Base-by-base conservation (phyloP, 495 filamentous ascomycete species). In the Friedmanniomyces endolithicus region DNA sequence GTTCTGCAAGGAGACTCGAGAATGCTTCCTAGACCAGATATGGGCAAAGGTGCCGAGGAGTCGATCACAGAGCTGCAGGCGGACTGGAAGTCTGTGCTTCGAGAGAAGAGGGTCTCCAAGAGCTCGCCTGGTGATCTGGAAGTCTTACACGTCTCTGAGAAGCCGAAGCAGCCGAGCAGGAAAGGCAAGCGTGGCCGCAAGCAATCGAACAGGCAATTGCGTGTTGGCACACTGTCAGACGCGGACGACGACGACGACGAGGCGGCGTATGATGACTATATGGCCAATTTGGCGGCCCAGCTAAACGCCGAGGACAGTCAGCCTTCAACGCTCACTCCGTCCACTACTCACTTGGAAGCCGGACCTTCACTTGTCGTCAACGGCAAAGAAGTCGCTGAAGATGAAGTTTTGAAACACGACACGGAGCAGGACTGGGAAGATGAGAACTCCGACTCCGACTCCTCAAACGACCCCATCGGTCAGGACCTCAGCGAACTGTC, bases 221-320 rank as follows among this genome's bases (percentile, higher is more conserved):
- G 57, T 8, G 31, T 65, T 16, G 45, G 52, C 20, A 52, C 65
- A 31, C 50, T 56, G 2, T 40, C 50, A 24, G 45, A 51, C 7
- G 53, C 55, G 17, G 60, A 58, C 47, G 54, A 60, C 14, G 65
- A 65, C n/a, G 53, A 55, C n/a, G 56, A 65, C 29, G 57, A 63
- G 12, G 49, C 58, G 12, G 58, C 61, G 12, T 51, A 60, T 16
- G 50, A 54, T 40, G 61, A 64, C 34, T 64, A 64, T 37, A 57
- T 60, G 48, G n/a, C 44, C 23, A 63, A 63, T 31, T 39, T 63
- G 8, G 23, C 22, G 16, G 58, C 58, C 24, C 58, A 61, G 54
- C 24, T 60, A 11, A 47, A 51, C 2, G 50, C 14, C 24, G 46
- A 48, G 17, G 20, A 43, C 16, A 43, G 54, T 37, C 40, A 41